Evolutionary conservation across 176 grass and related monocot genomes (phyloP), one percentile per base, ranked within the genome.

Genomic region (Eragrostis nindensis): DNA sequence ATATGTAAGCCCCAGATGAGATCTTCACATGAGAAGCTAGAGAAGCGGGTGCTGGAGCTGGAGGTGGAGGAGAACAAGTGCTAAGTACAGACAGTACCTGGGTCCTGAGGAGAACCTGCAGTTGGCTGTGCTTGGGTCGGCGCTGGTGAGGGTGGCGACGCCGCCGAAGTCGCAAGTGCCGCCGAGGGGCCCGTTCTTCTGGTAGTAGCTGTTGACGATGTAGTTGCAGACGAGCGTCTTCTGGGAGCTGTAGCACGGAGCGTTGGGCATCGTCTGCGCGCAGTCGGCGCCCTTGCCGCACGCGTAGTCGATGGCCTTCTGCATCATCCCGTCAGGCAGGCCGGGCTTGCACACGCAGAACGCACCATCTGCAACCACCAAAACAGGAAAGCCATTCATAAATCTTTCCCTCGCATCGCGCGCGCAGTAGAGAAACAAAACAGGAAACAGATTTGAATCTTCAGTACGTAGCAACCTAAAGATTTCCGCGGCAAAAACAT

Each of bases 241-340:
- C 73, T 60, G 74, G 52, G 81, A 82, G 62, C 78, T 80, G 72
- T 41, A 87, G 82, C 95, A 98, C 38, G 81, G 8, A 61, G 78
- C 88, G 71, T 19, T 84, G 56, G 62, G 46, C 29, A 8, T 17
- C 66, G 92, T 91, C 48, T 76, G 74, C 2, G 52, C 25, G 90
- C 92, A 98, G 78, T 98, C 95, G 22, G 95, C 95, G 14, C 95
- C 92, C 26, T 78, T 66, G 53, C 81, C 75, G 89, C 95, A 98
- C 8, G 95, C 95, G 86, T 98, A 98, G 83, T 98, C 95, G 69
- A 98, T 80, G 65, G 95, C 80, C 64, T 66, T 80, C 84, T 97
- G 94, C 85, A 97, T 60, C 68, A 56, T 60, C 63, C 54, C n/a
- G 44, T 80, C 68, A 2, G 36, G 0, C 70, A 54, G 32, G 78